These are phyloP conservation scores for Gentiana dahurica DNA, from an alignment of 257 asterid genomes.

Conservation along the genomic window DNA sequence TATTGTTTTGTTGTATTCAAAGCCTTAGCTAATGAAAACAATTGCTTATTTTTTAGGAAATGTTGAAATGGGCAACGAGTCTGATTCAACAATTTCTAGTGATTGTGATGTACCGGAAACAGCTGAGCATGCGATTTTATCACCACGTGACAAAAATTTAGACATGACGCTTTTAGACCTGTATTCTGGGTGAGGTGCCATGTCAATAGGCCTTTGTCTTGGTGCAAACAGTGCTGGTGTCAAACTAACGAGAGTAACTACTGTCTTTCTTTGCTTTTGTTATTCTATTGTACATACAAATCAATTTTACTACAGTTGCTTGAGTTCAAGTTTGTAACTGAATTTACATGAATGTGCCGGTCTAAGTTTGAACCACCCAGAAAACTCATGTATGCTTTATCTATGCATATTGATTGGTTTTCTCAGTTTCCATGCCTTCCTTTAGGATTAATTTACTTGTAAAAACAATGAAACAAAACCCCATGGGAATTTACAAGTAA, in stretches of 20 bases:
- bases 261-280: neutral
- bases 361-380: slow-evolving; percentile 59
- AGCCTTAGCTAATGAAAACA: neutral
- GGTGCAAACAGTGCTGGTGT: slow-evolving; percentile 63
- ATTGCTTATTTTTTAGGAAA: slow-evolving; percentile 22
- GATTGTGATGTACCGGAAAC: slow-evolving; percentile 24
- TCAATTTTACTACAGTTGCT: neutral
- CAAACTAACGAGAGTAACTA: slow-evolving; percentile 59
- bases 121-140: too few relatives aligned
- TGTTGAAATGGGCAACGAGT: slow-evolving; percentile 24
- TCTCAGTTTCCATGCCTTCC: too few relatives aligned
- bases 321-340: neutral
- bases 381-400: slow-evolving; percentile 44
- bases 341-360: slow-evolving; percentile 20
- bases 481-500: too few relatives aligned
- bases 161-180: slow-evolving; percentile 55
- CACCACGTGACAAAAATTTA: slow-evolving; percentile 23
- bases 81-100: slow-evolving; percentile 51
- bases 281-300: neutral
- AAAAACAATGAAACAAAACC: too few relatives aligned
- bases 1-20: neutral
- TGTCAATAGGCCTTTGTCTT: slow-evolving; percentile 81
- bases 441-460: too few relatives aligned
- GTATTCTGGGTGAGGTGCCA: slow-evolving; percentile 91
- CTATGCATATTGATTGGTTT: neutral